A percentile compares a stretch with the other conserved stretches of the same genome.
These are phyloP conservation scores for Phyllosticta capitalensis DNA, from an alignment of 2,329 filamentous ascomycete genomes.

Conservation along the genomic window DNA sequence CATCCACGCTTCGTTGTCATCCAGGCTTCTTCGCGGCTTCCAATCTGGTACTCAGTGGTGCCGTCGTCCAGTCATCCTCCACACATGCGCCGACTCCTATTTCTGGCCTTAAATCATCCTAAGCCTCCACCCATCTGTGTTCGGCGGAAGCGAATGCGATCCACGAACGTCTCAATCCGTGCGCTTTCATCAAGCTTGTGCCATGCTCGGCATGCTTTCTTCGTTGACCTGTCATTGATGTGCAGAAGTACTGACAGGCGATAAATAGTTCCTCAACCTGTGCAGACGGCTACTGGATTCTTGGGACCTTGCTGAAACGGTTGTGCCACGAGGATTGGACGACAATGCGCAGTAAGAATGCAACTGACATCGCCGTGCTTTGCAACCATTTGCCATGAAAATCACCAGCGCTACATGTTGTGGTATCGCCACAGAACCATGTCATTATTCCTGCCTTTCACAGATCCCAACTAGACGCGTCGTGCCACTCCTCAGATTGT, in stretches of 20 bases:
- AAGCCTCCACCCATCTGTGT: not conserved
- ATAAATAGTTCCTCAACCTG: not conserved
- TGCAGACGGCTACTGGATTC: not conserved
- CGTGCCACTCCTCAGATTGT: slow-evolving; percentile 4
- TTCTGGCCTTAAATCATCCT: not conserved
- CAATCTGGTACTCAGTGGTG: not conserved
- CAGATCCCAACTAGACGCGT: not conserved
- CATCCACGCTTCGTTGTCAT: not conserved
- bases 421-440: not conserved
- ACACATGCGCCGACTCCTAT: not conserved
- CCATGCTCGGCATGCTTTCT: not conserved
- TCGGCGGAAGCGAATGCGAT: not conserved
- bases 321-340: not conserved
- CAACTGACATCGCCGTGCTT: not conserved
- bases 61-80: not conserved
- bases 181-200: not conserved
- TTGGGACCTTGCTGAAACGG: not conserved
- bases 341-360: not conserved
- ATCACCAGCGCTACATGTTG: not conserved
- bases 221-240: not conserved
- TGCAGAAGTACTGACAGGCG: not conserved
- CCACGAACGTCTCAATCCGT: not conserved
- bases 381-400: slow-evolving; percentile 2
- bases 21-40: not conserved
- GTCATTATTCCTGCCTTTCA: not conserved